Conservation (phyloP, 306 rosid genomes). For the Calophaca sinica region DNA sequence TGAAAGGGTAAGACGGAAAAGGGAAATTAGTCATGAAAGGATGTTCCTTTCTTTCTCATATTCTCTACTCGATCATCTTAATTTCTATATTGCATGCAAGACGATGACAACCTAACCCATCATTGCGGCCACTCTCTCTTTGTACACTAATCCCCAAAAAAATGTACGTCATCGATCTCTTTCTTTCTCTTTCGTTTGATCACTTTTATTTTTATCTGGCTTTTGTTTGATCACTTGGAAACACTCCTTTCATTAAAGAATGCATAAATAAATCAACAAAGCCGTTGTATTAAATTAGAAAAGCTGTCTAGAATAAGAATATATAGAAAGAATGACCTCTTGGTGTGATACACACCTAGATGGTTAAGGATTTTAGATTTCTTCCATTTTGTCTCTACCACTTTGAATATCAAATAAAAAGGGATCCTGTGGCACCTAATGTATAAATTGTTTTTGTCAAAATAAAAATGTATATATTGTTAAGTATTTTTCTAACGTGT, state of each 20-base stretch:
- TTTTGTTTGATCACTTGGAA: neutral
- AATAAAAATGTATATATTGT: too few relatives aligned
- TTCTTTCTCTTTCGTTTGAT: constrained; percentile 28
- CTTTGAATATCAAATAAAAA: constrained; percentile 45
- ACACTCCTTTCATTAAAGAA: constrained; percentile 41
- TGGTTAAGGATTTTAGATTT: constrained; percentile 21
- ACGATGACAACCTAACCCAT: constrained; percentile 69
- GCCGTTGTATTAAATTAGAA: constrained; percentile 24
- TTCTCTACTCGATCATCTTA: constrained; percentile 9
- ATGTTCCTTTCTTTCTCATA: constrained; percentile 45
- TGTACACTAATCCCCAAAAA: constrained; percentile 76
- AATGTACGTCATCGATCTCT: constrained; percentile 52
- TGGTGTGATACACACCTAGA: constrained; percentile 40
- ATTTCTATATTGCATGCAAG: constrained; percentile 66
- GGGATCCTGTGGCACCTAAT: constrained; percentile 43
- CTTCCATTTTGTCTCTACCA: constrained; percentile 49
- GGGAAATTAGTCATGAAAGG: constrained; percentile 52
- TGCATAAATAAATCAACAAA: constrained; percentile 39
- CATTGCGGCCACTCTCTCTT: constrained; percentile 72
- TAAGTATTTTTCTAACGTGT: too few relatives aligned
- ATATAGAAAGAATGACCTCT: constrained; percentile 41
- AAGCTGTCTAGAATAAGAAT: constrained; percentile 45
- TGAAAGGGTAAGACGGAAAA: constrained; percentile 45
- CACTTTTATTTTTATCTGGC: too few relatives aligned
- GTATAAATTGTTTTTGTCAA: neutral